These are phyloP conservation scores for Nyssa sinensis DNA, from an alignment of 148 eudicot species.

Conservation along the genomic window DNA sequence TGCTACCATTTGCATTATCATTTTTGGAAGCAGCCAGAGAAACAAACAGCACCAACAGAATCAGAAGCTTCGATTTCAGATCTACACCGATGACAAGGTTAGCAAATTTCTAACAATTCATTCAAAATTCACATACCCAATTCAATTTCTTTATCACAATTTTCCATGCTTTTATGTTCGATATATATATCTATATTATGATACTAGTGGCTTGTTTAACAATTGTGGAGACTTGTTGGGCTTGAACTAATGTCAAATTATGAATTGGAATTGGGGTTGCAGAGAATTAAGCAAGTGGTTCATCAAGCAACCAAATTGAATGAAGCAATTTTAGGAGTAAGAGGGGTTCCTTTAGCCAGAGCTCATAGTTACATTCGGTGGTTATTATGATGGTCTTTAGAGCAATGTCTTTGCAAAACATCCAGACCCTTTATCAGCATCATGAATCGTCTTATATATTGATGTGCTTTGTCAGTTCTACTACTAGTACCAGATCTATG, in stretches of 20 bases:
- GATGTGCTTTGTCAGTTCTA: background rate
- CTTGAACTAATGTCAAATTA: too few relatives aligned
- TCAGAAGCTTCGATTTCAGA: slow-evolving; percentile 65
- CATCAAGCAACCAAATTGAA: slow-evolving; percentile 55
- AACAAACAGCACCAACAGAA: slow-evolving; percentile 33
- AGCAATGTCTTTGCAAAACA: too few relatives aligned
- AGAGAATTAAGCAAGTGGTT: slow-evolving; percentile 74
- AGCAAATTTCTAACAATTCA: background rate
- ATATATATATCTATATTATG: too few relatives aligned
- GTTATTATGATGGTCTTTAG: slow-evolving; percentile 58
- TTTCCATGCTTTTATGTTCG: too few relatives aligned
- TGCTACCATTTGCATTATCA: slow-evolving; percentile 63
- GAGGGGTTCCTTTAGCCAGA: slow-evolving; percentile 66
- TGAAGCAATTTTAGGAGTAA: slow-evolving; percentile 63
- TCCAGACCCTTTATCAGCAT: background rate
- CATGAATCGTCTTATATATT: background rate
- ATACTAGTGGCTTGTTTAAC: too few relatives aligned
- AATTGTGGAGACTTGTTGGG: too few relatives aligned
- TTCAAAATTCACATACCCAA: background rate
- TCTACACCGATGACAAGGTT: slow-evolving; percentile 73
- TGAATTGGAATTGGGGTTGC: slow-evolving; percentile 11
- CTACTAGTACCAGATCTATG: background rate
- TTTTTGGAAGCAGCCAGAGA: slow-evolving; percentile 40
- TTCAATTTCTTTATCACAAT: too few relatives aligned
- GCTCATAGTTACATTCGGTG: slow-evolving; percentile 74